These are phyloP conservation scores for Thermochaetoides thermophila DNA, from an alignment of 495 filamentous ascomycete genomes.

Conservation along the genomic window DNA sequence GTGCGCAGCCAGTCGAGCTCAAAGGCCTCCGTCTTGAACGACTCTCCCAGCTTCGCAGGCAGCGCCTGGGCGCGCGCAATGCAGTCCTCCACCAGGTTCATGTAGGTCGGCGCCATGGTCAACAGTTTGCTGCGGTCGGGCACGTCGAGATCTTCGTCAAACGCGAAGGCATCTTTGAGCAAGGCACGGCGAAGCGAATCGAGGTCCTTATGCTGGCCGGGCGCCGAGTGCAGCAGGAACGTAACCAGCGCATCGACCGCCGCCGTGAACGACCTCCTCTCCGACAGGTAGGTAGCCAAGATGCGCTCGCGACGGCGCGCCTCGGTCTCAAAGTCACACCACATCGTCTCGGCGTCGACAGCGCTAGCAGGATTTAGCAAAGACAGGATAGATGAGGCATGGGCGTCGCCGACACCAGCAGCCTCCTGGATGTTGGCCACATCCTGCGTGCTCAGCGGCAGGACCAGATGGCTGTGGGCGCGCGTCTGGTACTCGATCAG, in stretches of 20 bases:
- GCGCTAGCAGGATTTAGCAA: slow-evolving; percentile 26
- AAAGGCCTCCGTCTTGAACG: slow-evolving; percentile 29
- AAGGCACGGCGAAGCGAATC: slow-evolving; percentile 15
- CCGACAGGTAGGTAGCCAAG: slow-evolving; percentile 52
- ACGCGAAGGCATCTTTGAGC: slow-evolving; percentile 11
- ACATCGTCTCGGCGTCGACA: slow-evolving; percentile 33
- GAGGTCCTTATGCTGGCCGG: too few species aligned
- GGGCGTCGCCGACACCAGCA: slow-evolving; percentile 40
- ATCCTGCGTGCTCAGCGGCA: slow-evolving; percentile 54
- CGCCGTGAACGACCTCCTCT: slow-evolving; percentile 44
- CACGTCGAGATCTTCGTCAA: slow-evolving; percentile 7
- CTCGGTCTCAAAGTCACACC: slow-evolving; percentile 40
- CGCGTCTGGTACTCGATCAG: slow-evolving; percentile 74
- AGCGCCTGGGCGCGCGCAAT: slow-evolving; percentile 18
- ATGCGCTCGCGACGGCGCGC: slow-evolving; percentile 45
- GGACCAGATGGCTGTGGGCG: slow-evolving; percentile 46
- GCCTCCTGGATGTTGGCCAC: slow-evolving; percentile 50
- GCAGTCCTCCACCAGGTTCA: slow-evolving; percentile 21
- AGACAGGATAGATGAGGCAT: slow-evolving; percentile 32
- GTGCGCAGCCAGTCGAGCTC: slow-evolving; percentile 49
- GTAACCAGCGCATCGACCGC: slow-evolving; percentile 29
- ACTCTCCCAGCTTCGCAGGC: slow-evolving; percentile 14
- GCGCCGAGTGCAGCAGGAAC: slow-evolving; percentile 26
- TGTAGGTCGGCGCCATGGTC: slow-evolving; percentile 25
- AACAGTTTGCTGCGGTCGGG: slow-evolving; percentile 14